phyloP scores from a whole-genome alignment of 176 grass and related monocot genomes.

The Zea luxurians region DNA sequence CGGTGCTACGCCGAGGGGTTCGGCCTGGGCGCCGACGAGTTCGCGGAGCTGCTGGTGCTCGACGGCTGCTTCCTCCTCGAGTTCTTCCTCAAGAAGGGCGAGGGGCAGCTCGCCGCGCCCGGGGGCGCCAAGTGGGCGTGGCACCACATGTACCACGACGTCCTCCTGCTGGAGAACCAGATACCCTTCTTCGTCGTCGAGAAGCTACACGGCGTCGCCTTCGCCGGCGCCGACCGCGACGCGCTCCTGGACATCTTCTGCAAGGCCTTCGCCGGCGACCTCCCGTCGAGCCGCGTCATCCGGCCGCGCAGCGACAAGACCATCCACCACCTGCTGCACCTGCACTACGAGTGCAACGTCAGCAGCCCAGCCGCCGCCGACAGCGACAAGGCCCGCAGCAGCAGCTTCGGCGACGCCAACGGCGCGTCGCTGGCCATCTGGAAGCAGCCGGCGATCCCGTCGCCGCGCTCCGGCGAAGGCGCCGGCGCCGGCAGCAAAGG shows the following conservation, averaged over 20 bases:
- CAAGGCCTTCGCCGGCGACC: slow-evolving; percentile 46
- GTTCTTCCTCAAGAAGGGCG: slow-evolving; percentile 48
- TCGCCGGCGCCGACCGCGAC: slow-evolving; percentile 27
- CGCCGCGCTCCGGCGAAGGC: slow-evolving; percentile 27
- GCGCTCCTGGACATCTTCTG: slow-evolving; percentile 49
- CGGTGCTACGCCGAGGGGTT: slow-evolving; percentile 48
- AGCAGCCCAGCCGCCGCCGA: slow-evolving; percentile 29
- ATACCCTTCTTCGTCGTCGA: slow-evolving; percentile 56
- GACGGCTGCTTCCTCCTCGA: slow-evolving; percentile 60
- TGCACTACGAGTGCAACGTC: slow-evolving; percentile 61
- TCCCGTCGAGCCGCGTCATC: slow-evolving; percentile 44
- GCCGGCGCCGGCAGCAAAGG: not conserved
- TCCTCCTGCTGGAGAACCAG: slow-evolving; percentile 50
- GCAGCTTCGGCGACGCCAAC: not conserved
- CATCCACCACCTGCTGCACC: slow-evolving; percentile 54
- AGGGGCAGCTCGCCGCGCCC: slow-evolving; percentile 46
- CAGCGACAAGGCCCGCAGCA: slow-evolving; percentile 22
- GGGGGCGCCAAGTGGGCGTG: slow-evolving; percentile 56
- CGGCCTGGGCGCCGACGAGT: slow-evolving; percentile 30
- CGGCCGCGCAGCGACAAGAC: slow-evolving; percentile 31
- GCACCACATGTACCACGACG: slow-evolving; percentile 57
- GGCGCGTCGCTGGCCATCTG: slow-evolving; percentile 38
- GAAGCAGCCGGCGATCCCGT: slow-evolving; percentile 42
- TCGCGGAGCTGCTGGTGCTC: slow-evolving; percentile 55
- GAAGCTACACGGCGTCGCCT: slow-evolving; percentile 43